These are phyloP conservation scores for Castanea sativa DNA, from an alignment of 306 rosid genomes.

Conservation along the genomic window DNA sequence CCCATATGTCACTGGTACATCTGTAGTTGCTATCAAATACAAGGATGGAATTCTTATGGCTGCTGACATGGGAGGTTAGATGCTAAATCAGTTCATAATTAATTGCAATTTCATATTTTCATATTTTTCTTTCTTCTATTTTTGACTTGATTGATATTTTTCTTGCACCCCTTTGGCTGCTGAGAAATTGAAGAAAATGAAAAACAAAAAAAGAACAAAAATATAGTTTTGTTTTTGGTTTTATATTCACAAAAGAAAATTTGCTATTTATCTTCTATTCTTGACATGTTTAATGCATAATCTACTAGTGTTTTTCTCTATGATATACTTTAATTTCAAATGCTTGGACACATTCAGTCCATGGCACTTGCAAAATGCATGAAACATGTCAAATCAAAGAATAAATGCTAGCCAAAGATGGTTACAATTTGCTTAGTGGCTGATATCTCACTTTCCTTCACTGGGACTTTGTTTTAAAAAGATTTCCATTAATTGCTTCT, in stretches of 20 bases:
- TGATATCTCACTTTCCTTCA: too few species aligned
- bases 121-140: not conserved
- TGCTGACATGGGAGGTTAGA: constrained; percentile 70
- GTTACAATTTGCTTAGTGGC: too few species aligned
- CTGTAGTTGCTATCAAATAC: constrained; percentile 88
- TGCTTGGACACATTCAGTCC: too few species aligned
- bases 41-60: constrained; percentile 96
- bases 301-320: not conserved
- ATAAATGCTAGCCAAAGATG: too few species aligned
- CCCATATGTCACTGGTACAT: constrained; percentile 91
- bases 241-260: too few species aligned
- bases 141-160: too few species aligned
- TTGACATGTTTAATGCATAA: not conserved
- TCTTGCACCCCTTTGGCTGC: constrained; percentile 45
- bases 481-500: too few species aligned
- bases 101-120: not conserved
- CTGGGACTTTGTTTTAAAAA: too few species aligned
- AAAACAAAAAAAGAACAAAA: too few species aligned
- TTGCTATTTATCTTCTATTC: constrained; percentile 12
- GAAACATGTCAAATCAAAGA: too few species aligned
- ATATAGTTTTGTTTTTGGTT: too few species aligned
- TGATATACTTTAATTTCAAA: not conserved
- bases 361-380: too few species aligned
- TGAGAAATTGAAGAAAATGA: constrained; percentile 20
- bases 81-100: not conserved